phyloP scores from a whole-genome alignment of 352 stramenopile species.

The Thraustochytrium striatum region DNA sequence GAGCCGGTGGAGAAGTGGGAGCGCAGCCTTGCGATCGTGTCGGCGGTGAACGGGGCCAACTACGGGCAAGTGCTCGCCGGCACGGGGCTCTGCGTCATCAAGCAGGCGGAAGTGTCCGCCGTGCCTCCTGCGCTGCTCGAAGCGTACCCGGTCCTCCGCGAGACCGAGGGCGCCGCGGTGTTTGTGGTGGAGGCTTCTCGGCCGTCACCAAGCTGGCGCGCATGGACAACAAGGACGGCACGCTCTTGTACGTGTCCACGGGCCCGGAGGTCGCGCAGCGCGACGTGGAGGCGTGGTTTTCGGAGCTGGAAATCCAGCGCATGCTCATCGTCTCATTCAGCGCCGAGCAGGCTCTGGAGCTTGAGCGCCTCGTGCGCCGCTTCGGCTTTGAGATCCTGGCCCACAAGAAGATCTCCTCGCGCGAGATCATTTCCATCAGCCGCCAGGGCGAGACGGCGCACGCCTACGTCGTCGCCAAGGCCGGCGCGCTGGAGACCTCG shows the following conservation, averaged over 20 bases:
- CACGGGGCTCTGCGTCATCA: not conserved
- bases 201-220: slow-evolving; percentile 3
- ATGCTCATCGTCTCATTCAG: slow-evolving; percentile 25
- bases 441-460: not conserved
- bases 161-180: not conserved
- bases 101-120: not conserved
- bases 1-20: not conserved
- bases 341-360: not conserved
- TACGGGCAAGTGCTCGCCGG: no score
- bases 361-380: slow-evolving; percentile 3
- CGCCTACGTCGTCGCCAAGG: slow-evolving; percentile 39
- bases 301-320: not conserved
- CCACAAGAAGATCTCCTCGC: slow-evolving; percentile 6
- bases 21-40: not conserved
- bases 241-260: not conserved
- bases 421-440: slow-evolving; percentile 23
- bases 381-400: slow-evolving; percentile 36
- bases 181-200: not conserved
- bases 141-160: not conserved
- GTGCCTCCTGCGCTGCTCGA: not conserved
- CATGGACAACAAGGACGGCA: not conserved
- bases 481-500: slow-evolving; percentile 9
- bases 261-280: not conserved
- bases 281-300: not conserved
- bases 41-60: no score